Percentiles rank a stretch among this genome's conserved stretches.
Evolutionary conservation across 2,329 filamentous ascomycete genomes (phyloP).

Genomic region (Penicillium sp.): DNA sequence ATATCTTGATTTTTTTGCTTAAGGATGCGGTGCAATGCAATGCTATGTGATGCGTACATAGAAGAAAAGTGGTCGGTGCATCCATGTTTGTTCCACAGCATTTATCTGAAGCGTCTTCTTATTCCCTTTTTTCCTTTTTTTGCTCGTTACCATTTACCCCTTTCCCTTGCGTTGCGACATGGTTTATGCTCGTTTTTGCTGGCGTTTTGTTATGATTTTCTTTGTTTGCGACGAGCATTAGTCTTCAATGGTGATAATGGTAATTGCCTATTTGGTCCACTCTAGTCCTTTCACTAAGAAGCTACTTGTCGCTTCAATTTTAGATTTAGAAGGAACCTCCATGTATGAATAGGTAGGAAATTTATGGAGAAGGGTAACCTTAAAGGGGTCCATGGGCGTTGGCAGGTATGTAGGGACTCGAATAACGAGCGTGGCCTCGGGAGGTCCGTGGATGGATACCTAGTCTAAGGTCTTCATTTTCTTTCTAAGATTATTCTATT

Average conservation of each 20-base stretch:
- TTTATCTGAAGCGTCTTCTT: conserved; percentile 8
- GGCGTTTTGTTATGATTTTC: not conserved
- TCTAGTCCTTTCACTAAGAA: too few relatives aligned
- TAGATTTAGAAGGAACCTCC: too few relatives aligned
- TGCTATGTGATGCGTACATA: conserved; percentile 9
- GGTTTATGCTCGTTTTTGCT: not conserved
- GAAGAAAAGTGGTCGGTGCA: conserved; percentile 1
- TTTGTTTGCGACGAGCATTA: not conserved
- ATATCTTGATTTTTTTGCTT: not conserved
- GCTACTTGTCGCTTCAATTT: too few relatives aligned
- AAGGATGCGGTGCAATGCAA: not conserved
- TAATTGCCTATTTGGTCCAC: not conserved
- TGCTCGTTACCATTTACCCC: not conserved
- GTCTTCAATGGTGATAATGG: not conserved
- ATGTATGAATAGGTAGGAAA: too few relatives aligned
- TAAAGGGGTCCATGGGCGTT: too few relatives aligned
- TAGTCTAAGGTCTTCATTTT: too few relatives aligned
- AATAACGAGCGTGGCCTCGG: too few relatives aligned
- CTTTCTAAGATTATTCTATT: too few relatives aligned
- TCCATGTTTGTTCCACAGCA: conserved; percentile 2
- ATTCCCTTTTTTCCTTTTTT: not conserved
- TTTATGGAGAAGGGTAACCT: too few relatives aligned
- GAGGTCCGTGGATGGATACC: too few relatives aligned
- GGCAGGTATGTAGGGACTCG: too few relatives aligned
- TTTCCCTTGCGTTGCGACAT: not conserved